A percentile compares a stretch with the other conserved stretches of the same genome.
phyloP scores from a whole-genome alignment of 2,329 filamentous ascomycete species.

The Neofusicoccum cordaticola region DNA sequence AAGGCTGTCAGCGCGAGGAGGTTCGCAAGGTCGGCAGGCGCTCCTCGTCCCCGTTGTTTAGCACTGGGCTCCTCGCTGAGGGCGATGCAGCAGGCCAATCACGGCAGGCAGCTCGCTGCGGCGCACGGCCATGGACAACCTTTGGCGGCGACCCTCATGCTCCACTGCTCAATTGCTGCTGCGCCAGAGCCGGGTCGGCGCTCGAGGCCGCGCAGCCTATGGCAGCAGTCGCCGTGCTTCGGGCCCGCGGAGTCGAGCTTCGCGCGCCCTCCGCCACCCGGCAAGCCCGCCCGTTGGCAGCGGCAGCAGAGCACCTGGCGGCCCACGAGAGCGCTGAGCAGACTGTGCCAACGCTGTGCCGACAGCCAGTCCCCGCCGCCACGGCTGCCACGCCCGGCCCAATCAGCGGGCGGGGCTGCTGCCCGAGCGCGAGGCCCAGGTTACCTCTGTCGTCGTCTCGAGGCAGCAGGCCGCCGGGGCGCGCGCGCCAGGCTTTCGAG shows the following conservation, averaged over 20 bases:
- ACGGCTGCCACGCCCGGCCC: background rate
- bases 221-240: background rate
- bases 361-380: background rate
- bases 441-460: background rate
- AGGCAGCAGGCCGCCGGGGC: background rate
- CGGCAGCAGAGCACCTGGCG: background rate
- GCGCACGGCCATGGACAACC: background rate
- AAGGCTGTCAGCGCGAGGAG: background rate
- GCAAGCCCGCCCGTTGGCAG: too few species aligned
- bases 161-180: background rate
- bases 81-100: slow-evolving; percentile 6
- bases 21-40: slow-evolving; percentile 1
- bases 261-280: background rate
- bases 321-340: background rate
- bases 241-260: background rate
- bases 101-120: background rate
- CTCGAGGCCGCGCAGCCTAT: background rate
- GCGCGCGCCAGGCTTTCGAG: too few species aligned
- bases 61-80: slow-evolving; percentile 1
- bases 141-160: background rate
- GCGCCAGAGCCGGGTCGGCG: background rate
- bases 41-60: slow-evolving; percentile 7
- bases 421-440: background rate
- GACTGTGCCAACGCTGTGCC: background rate
- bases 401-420: background rate